Conservation (phyloP, 2,329 filamentous ascomycete species). For the Alternaria ventricosa region DNA sequence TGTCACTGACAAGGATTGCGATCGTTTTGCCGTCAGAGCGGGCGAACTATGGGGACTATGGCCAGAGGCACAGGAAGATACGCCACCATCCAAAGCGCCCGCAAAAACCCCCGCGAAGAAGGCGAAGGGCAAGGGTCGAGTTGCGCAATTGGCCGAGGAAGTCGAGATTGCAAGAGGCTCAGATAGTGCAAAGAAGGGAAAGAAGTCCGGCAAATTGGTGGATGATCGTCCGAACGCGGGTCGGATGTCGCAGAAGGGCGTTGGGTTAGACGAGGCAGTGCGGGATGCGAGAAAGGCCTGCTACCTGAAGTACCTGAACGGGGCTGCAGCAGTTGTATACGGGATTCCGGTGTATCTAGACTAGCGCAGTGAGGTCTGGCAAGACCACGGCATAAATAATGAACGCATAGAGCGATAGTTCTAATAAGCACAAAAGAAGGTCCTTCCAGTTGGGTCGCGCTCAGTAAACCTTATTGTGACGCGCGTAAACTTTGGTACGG, state of each 20-base stretch:
- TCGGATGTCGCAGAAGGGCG: conserved; percentile 33
- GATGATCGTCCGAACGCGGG: conserved; percentile 32
- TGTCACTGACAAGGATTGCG: conserved; percentile 96
- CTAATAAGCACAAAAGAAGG: background rate
- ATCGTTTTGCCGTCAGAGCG: conserved; percentile 80
- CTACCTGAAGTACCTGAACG: conserved; percentile 88
- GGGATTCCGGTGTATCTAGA: conserved; percentile 87
- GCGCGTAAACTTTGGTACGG: conserved; percentile 7
- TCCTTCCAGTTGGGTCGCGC: background rate
- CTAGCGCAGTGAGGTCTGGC: conserved; percentile 15
- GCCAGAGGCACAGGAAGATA: conserved; percentile 52
- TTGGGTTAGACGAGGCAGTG: conserved; percentile 78
- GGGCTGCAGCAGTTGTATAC: conserved; percentile 91
- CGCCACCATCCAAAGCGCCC: conserved; percentile 28
- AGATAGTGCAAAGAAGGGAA: conserved; percentile 24
- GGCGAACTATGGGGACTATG: conserved; percentile 87
- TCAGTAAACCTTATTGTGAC: background rate
- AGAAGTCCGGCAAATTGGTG: conserved; percentile 35
- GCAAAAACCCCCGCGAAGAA: conserved; percentile 33
- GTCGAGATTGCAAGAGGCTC: conserved; percentile 31
- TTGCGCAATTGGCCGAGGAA: conserved; percentile 31
- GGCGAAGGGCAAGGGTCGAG: conserved; percentile 39
- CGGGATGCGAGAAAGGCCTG: conserved; percentile 77
- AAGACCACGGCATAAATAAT: background rate
- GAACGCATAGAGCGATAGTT: background rate